A percentile compares a stretch with the other conserved stretches of the same genome.
These are phyloP conservation scores for Trametes maxima DNA, from an alignment of 768 basidiomycete species.

Conservation along the genomic window DNA sequence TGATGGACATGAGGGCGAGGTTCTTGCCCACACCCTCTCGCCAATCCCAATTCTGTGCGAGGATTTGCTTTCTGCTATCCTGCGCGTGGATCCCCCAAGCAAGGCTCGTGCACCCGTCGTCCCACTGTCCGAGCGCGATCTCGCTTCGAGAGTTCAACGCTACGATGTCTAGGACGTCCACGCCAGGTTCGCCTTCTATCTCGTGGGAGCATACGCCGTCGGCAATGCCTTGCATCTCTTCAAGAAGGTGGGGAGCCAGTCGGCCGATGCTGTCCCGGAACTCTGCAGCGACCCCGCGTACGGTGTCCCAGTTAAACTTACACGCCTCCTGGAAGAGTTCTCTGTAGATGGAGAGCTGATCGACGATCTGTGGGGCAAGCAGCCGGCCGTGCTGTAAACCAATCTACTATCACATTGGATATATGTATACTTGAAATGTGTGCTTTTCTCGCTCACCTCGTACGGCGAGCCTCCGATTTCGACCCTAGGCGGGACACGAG, in stretches of 20 bases:
- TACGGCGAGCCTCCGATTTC: conserved; percentile 22
- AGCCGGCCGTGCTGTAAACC: conserved; percentile 34
- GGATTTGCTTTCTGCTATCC: conserved; percentile 25
- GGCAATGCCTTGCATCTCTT: conserved; percentile 40
- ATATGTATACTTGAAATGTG: background rate
- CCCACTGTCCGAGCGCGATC: conserved; percentile 40
- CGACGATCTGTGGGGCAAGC: conserved; percentile 34
- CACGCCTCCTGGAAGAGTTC: conserved; percentile 35
- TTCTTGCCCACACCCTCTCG: conserved; percentile 36
- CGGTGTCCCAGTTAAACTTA: conserved; percentile 38
- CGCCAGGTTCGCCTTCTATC: background rate
- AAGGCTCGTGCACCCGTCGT: conserved; percentile 40
- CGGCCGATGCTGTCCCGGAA: conserved; percentile 30
- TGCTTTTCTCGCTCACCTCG: conserved; percentile 23
- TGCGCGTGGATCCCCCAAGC: conserved; percentile 31
- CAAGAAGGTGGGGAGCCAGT: conserved; percentile 34
- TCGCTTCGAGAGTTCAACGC: conserved; percentile 42
- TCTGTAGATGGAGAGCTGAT: conserved; percentile 36
- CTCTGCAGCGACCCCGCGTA: conserved; percentile 30
- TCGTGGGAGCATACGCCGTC: conserved; percentile 28
- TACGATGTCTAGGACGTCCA: conserved; percentile 37
- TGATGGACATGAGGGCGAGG: conserved; percentile 36
- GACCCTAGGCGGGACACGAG: conserved; percentile 1
- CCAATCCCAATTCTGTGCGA: conserved; percentile 45
- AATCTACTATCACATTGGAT: conserved; percentile 26